Base-by-base conservation (phyloP, 257 asterid genomes). In the Mentha longifolia region DNA sequence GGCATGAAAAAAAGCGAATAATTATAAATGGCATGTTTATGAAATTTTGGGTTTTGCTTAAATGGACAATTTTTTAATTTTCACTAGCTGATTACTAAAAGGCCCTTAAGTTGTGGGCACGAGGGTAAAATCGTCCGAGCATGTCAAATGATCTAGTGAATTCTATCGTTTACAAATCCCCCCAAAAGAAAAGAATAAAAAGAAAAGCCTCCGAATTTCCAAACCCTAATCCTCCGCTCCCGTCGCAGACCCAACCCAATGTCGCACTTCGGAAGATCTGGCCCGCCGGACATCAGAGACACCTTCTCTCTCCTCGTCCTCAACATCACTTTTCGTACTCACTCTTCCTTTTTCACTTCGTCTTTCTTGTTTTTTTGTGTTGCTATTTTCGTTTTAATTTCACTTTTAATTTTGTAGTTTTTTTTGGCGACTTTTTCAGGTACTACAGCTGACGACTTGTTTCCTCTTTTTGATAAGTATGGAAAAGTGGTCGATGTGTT, bases 401-500 rank as follows among this genome's bases (percentile, higher is more conserved):
- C 7, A 8, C 1, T 7, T 16, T n/a, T n/a, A 6, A 47, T 47
- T 47, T 47, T 47, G 54, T 47, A 22, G 6, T 33, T 6, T 6
- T 6, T 0, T 6, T 57, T 28, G 8, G 37, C 49, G 4, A 17
- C 17, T 50, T 37, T 11, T 68, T 42, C 78, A 88, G 99, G 97
- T 54, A 92, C 97, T 61, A 84, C 96, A 1, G 96, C 90, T 0
- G 97, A 89, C 73, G 97, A 92, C 61, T 74, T 92, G 85, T 87
- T 82, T 66, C 96, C 95, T 10, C 82, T 87, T 1, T 92, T 92
- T 49, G 95, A 89, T 49, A 92, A 86, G 92, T 87, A 92, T 30
- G 97, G 96, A 0, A 87, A 92, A 76, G 97, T 87, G 8, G 92
- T 92, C 35, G 96, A 89, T 79, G 92, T 92, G 52, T 92, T 89